Percentiles rank a stretch among this genome's conserved stretches.
Conservation (phyloP, 1,284 basidiomycete genomes). For the Cryptococcus sp. region DNA sequence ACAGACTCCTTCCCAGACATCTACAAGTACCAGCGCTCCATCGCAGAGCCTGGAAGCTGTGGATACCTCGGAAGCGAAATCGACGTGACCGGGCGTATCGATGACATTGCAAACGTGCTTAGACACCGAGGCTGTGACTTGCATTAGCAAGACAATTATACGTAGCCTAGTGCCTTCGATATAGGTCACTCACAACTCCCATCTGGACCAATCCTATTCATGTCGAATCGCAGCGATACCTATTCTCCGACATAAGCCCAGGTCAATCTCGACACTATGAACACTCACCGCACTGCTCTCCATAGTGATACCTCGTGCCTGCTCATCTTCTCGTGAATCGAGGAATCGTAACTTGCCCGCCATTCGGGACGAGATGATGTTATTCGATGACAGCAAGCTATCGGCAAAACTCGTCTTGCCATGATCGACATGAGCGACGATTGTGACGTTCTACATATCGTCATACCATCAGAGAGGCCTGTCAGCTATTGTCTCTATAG, state of each 20-base stretch:
- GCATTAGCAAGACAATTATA: not conserved
- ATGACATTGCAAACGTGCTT: constrained; percentile 73
- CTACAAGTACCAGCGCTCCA: constrained; percentile 93
- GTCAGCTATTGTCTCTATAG: not conserved
- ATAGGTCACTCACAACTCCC: constrained; percentile 30
- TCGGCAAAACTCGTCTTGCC: constrained; percentile 97
- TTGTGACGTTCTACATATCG: constrained; percentile 50
- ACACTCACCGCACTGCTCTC: constrained; percentile 78
- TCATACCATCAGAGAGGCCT: not conserved
- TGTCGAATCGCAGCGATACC: constrained; percentile 74
- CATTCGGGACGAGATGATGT: constrained; percentile 92
- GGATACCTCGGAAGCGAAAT: constrained; percentile 96
- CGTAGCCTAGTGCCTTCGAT: not conserved
- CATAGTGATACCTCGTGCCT: constrained; percentile 98
- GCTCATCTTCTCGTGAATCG: constrained; percentile 95
- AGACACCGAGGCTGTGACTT: constrained; percentile 27
- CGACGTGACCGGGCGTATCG: constrained; percentile 98
- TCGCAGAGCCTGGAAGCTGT: constrained; percentile 92
- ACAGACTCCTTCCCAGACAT: constrained; percentile 97
- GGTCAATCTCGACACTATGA: not conserved
- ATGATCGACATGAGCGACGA: constrained; percentile 60
- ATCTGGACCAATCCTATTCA: constrained; percentile 61
- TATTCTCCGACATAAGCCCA: constrained; percentile 11
- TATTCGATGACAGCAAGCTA: constrained; percentile 91
- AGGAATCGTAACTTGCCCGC: constrained; percentile 96